Percentiles rank a stretch among this genome's conserved stretches.
Conservation (phyloP, 2,329 filamentous ascomycete genomes). For the Trichoderma sp. region DNA sequence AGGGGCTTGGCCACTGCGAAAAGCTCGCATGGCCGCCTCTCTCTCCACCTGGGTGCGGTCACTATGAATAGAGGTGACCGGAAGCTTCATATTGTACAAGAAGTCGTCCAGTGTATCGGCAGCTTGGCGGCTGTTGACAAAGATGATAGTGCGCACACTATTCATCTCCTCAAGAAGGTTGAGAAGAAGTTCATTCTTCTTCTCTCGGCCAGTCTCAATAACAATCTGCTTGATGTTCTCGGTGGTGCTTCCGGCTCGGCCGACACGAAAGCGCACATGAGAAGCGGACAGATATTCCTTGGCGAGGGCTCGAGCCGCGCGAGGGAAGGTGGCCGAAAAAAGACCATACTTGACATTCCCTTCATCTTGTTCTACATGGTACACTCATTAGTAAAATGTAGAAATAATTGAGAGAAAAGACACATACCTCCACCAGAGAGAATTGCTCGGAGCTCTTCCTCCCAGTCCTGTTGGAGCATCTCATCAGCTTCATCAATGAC, state of each 20-base stretch:
- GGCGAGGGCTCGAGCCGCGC: slow-evolving; percentile 71
- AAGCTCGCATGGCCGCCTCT: slow-evolving; percentile 85
- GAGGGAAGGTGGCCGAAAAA: slow-evolving; percentile 94
- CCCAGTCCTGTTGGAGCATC: slow-evolving; percentile 79
- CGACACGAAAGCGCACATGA: slow-evolving; percentile 79
- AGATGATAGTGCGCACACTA: slow-evolving; percentile 80
- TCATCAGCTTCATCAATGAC: slow-evolving; percentile 96
- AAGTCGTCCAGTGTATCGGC: slow-evolving; percentile 87
- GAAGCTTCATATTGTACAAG: slow-evolving; percentile 74
- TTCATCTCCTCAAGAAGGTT: slow-evolving; percentile 69
- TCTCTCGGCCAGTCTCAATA: slow-evolving; percentile 60
- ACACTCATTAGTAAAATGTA: background rate
- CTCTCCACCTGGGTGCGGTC: slow-evolving; percentile 88
- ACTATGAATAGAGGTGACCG: slow-evolving; percentile 83
- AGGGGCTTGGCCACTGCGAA: slow-evolving; percentile 70
- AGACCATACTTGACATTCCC: slow-evolving; percentile 70
- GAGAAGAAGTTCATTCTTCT: slow-evolving; percentile 69
- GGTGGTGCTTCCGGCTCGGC: slow-evolving; percentile 80
- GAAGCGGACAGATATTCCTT: slow-evolving; percentile 70
- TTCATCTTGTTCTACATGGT: slow-evolving; percentile 65
- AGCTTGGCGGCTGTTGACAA: slow-evolving; percentile 76
- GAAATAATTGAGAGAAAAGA: background rate
- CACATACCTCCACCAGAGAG: slow-evolving; percentile 74
- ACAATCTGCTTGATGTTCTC: slow-evolving; percentile 79
- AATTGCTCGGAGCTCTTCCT: slow-evolving; percentile 70